These are phyloP conservation scores for Dipteronia sinensis DNA, from an alignment of 345 rosid species.

Conservation along the genomic window DNA sequence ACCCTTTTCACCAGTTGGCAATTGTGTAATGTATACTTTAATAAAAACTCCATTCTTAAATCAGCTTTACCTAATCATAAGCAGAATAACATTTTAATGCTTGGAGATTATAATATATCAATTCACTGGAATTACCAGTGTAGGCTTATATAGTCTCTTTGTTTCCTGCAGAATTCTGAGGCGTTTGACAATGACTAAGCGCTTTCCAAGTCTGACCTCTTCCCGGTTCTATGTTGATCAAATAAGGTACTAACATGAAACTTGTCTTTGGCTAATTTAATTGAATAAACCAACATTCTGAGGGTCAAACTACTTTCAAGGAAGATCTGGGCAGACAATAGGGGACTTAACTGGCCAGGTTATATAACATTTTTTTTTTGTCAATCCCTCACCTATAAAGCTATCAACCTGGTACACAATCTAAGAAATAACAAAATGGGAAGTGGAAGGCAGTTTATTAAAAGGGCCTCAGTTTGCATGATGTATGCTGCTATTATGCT, in stretches of 20 bases:
- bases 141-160: neutral
- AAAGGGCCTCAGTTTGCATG: neutral
- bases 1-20: neutral
- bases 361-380: no score
- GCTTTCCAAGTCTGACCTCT: neutral
- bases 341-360: neutral
- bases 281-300: neutral
- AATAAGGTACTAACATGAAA: neutral
- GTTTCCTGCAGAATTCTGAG: neutral
- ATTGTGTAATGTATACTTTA: neutral
- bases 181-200: no score
- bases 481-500: neutral
- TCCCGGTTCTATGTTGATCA: neutral
- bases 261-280: neutral
- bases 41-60: neutral
- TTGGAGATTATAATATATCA: neutral
- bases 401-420: neutral
- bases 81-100: neutral
- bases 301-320: no score
- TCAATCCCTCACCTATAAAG: neutral
- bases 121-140: neutral
- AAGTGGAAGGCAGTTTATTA: neutral
- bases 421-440: neutral
- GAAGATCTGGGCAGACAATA: no score
- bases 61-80: conserved; percentile 1